phyloP scores from a whole-genome alignment of 192 early-diverging fungal genomes.

The Dissophora ornata region DNA sequence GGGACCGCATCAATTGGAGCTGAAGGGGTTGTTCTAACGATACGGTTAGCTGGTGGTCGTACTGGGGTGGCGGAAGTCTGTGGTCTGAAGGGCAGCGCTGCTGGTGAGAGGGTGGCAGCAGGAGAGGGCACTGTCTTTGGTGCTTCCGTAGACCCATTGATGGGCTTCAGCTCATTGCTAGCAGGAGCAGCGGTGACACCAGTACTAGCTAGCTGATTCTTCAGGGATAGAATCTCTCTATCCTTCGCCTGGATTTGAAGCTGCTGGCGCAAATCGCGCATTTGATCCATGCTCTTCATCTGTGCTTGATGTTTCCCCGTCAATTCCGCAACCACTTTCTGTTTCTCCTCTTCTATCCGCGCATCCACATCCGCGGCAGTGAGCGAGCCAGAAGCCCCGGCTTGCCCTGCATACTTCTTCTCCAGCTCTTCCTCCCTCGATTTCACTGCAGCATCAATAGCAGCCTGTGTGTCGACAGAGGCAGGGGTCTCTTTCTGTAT shows the following conservation, averaged over 20 bases:
- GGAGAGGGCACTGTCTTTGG: background rate
- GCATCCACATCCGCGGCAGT: slow-evolving; percentile 21
- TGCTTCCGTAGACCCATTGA: background rate
- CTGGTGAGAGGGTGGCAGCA: slow-evolving; percentile 9
- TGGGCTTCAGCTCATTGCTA: slow-evolving; percentile 9
- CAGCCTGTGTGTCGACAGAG: slow-evolving; percentile 18
- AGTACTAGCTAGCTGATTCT: slow-evolving; percentile 48
- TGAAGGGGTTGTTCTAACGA: background rate
- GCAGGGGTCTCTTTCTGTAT: slow-evolving; percentile 27
- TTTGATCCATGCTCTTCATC: slow-evolving; percentile 44
- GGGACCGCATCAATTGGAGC: background rate
- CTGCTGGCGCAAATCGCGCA: slow-evolving; percentile 59
- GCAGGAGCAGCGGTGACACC: slow-evolving; percentile 4
- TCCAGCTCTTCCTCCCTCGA: slow-evolving; percentile 35
- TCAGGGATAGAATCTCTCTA: slow-evolving; percentile 58
- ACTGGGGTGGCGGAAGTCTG: background rate
- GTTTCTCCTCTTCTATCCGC: slow-evolving; percentile 53
- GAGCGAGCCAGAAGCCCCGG: slow-evolving; percentile 30
- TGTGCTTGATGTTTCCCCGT: slow-evolving; percentile 55
- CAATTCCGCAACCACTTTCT: slow-evolving; percentile 55
- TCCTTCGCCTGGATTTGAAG: slow-evolving; percentile 59
- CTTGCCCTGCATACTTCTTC: slow-evolving; percentile 52
- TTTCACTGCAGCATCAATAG: slow-evolving; percentile 28
- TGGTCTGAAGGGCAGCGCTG: slow-evolving; percentile 24
- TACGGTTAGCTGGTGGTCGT: slow-evolving; percentile 10